Conservation (phyloP, 495 filamentous ascomycete genomes). For the Xylaria palmicola region DNA sequence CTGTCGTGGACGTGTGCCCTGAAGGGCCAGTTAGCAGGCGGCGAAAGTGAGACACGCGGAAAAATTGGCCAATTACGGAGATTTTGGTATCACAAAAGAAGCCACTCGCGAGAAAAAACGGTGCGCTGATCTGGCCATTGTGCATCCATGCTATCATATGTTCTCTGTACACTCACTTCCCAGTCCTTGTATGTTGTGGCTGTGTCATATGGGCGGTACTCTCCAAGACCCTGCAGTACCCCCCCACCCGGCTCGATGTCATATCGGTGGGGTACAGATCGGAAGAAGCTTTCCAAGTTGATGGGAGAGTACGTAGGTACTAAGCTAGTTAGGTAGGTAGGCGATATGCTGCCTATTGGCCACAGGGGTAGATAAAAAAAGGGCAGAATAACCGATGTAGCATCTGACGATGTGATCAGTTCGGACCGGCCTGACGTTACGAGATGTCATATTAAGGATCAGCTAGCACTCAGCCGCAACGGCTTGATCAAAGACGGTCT, state of each 20-base stretch:
- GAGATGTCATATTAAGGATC: not conserved
- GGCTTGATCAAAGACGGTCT: not conserved
- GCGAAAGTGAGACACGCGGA: constrained; percentile 28
- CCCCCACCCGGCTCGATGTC: not conserved
- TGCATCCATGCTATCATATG: constrained; percentile 29
- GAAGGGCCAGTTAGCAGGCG: constrained; percentile 15
- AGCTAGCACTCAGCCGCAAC: not conserved
- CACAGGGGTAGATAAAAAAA: not conserved
- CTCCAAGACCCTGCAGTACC: constrained; percentile 14
- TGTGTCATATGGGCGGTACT: constrained; percentile 16
- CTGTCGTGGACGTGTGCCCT: constrained; percentile 8
- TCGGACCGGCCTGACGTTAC: not conserved
- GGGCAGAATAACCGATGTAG: not conserved
- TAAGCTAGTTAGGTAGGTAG: not conserved
- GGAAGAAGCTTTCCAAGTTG: not conserved
- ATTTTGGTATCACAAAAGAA: constrained; percentile 21
- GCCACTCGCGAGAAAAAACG: constrained; percentile 22
- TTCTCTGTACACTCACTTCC: constrained; percentile 26
- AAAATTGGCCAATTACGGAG: constrained; percentile 34
- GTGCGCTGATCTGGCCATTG: constrained; percentile 17
- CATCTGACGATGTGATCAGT: not conserved
- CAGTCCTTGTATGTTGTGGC: constrained; percentile 21
- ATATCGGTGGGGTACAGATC: not conserved
- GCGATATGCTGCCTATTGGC: not conserved
- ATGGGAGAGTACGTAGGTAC: not conserved